A percentile compares a stretch with the other conserved stretches of the same genome.
These are phyloP conservation scores for Huiozyma naganishii DNA, from an alignment of 805 yeast species.

Conservation along the genomic window DNA sequence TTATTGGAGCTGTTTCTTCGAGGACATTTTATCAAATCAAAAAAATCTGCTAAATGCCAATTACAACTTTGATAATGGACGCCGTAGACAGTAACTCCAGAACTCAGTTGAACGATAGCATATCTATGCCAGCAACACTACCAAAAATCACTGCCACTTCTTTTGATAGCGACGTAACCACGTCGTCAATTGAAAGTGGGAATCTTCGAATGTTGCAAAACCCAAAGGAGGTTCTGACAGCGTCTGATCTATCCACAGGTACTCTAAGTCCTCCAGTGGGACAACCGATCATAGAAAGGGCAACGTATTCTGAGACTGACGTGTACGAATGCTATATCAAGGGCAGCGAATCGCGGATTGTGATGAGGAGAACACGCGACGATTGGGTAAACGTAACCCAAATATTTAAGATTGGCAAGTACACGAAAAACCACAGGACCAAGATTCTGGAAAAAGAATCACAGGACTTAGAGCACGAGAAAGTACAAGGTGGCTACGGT, in stretches of 20 bases:
- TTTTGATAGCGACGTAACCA: neutral
- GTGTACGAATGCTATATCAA: conserved; percentile 54
- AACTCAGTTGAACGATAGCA: neutral
- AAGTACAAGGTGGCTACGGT: conserved; percentile 80
- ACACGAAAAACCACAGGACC: conserved; percentile 70
- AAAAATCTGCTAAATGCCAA: neutral
- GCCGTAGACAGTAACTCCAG: neutral
- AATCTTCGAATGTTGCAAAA: neutral
- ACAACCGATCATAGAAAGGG: conserved; percentile 26
- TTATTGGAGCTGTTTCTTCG: no score
- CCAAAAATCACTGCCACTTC: conserved; percentile 2
- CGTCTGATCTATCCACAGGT: no score
- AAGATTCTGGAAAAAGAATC: conserved; percentile 67
- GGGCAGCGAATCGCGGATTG: conserved; percentile 31
- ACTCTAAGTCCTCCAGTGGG: no score
- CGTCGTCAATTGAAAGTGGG: no score
- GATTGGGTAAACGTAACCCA: conserved; percentile 93
- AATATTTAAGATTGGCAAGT: conserved; percentile 64
- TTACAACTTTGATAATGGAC: neutral
- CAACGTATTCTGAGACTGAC: conserved; percentile 41
- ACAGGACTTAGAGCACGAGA: conserved; percentile 59
- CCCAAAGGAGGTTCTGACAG: neutral
- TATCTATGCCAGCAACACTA: neutral
- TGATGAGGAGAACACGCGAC: conserved; percentile 81
- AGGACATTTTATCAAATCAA: no score